Evolutionary conservation across 2,329 filamentous ascomycete genomes (phyloP).

Genomic region (Ophiocordyceps unilateralis): DNA sequence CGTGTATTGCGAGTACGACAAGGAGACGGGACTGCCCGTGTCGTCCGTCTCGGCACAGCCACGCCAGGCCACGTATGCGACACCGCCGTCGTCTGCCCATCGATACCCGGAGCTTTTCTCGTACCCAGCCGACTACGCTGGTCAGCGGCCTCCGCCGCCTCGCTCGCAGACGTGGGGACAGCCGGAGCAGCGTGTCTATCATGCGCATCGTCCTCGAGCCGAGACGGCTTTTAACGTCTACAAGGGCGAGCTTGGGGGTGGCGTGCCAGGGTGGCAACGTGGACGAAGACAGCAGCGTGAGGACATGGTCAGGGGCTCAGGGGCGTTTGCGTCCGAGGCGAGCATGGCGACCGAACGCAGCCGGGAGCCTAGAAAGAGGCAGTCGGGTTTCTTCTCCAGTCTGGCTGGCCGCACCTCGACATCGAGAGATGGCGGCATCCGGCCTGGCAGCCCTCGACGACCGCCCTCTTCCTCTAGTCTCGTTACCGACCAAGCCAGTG

Average conservation of each 20-base stretch:
- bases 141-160: constrained; percentile 1
- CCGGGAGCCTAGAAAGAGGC: constrained; percentile 17
- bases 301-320: constrained; percentile 12
- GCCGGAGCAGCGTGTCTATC: constrained; percentile 4
- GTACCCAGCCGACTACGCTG: constrained; percentile 4
- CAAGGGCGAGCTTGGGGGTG: constrained; percentile 18
- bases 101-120: constrained; percentile 31
- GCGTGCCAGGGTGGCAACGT: neutral
- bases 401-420: constrained; percentile 10
- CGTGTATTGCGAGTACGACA: constrained; percentile 26
- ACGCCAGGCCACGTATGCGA: constrained; percentile 15
- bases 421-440: constrained; percentile 7
- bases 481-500: constrained; percentile 1
- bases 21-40: constrained; percentile 26
- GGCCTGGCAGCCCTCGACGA: constrained; percentile 1
- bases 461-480: constrained; percentile 1
- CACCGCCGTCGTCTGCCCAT: constrained; percentile 33
- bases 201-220: constrained; percentile 4
- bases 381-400: constrained; percentile 19
- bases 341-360: constrained; percentile 22
- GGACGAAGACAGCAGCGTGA: neutral
- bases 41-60: constrained; percentile 4
- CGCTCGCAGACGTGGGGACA: constrained; percentile 4
- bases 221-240: constrained; percentile 10
- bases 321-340: too few species aligned